Evolutionary conservation across 106 monocot species (phyloP).

Genomic region (Dendrobium officinale): DNA sequence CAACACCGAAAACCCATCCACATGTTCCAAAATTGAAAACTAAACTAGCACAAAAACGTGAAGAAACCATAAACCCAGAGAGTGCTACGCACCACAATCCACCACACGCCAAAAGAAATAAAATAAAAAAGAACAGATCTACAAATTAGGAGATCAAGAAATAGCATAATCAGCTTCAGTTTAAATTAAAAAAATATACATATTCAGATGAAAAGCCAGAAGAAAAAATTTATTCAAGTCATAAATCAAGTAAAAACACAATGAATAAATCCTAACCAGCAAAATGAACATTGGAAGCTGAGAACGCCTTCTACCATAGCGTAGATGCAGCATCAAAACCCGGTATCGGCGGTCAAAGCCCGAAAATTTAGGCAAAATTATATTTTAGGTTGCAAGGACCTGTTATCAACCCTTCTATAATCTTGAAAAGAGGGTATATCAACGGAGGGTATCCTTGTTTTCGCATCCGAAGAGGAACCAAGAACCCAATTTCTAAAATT

Average conservation of each 20-base stretch:
- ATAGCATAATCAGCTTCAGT: background rate
- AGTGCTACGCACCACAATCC: background rate
- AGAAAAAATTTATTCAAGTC: background rate
- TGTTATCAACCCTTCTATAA: background rate
- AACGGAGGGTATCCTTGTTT: background rate
- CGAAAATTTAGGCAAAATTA: background rate
- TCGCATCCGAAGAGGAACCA: background rate
- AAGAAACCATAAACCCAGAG: conserved; percentile 1
- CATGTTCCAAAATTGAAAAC: no score
- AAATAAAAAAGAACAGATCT: background rate
- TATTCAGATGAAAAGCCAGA: no score
- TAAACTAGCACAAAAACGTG: no score
- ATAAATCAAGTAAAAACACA: background rate
- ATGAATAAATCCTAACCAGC: background rate
- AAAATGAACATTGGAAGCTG: background rate
- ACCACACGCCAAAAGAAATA: background rate
- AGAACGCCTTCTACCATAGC: background rate
- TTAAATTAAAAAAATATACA: no score
- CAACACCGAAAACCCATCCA: no score
- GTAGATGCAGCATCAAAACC: background rate
- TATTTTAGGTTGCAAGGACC: background rate
- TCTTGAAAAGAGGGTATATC: background rate
- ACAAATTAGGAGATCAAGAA: background rate
- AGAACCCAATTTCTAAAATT: background rate
- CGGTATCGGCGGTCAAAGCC: background rate